Conservation (phyloP, 306 rosid species). For the Citrullus mucosospermus region DNA sequence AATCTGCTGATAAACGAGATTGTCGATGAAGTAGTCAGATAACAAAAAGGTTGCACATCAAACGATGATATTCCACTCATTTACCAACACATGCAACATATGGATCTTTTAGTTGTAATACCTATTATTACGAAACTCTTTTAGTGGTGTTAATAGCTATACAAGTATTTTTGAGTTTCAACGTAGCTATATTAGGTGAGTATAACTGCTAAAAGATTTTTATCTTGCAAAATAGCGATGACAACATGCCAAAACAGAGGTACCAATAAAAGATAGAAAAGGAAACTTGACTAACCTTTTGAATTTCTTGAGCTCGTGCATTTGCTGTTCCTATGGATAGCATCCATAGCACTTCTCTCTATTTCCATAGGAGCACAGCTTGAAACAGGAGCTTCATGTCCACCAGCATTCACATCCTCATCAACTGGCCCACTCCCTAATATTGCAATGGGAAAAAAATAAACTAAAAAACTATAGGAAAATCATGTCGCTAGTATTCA, state of each 20-base stretch:
- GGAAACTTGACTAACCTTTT: conserved; percentile 25
- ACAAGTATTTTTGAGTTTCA: neutral
- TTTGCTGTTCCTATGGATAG: conserved; percentile 19
- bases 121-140: neutral
- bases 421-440: conserved; percentile 53
- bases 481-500: neutral
- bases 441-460: conserved; percentile 9
- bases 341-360: conserved; percentile 26
- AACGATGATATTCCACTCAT: neutral
- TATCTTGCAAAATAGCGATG: neutral
- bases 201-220: neutral
- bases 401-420: conserved; percentile 65
- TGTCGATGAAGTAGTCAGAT: neutral
- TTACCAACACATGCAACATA: neutral
- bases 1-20: conserved; percentile 23
- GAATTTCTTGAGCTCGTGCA: conserved; percentile 32
- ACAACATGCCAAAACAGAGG: neutral
- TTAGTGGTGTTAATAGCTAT: neutral
- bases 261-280: neutral
- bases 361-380: conserved; percentile 50
- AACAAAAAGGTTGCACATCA: neutral
- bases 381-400: conserved; percentile 56
- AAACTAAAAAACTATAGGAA: neutral
- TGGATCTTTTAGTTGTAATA: neutral
- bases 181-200: neutral